A percentile compares a stretch with the other conserved stretches of the same genome.
Evolutionary conservation across 768 basidiomycete species (phyloP).

Genomic region (Cyclocybe cylindracea): DNA sequence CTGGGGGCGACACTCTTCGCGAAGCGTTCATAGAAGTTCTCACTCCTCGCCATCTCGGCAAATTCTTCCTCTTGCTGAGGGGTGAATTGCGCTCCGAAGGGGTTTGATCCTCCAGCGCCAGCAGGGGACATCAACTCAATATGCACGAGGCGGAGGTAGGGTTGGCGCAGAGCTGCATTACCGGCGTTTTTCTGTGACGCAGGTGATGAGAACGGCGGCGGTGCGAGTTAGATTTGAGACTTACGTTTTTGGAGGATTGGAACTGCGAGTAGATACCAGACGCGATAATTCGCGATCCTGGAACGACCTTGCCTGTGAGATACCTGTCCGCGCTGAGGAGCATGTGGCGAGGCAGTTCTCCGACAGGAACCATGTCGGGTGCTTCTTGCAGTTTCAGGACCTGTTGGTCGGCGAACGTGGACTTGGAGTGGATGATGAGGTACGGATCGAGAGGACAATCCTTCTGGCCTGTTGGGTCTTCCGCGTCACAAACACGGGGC

Average conservation of each 20-base stretch:
- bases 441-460: constrained; percentile 97
- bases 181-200: constrained; percentile 69
- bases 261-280: constrained; percentile 98
- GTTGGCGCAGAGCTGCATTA: constrained; percentile 88
- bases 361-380: constrained; percentile 99
- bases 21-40: constrained; percentile 91
- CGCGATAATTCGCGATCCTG: constrained; percentile 92
- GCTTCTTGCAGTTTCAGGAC: constrained; percentile 97
- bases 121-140: constrained; percentile 86
- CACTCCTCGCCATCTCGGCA: constrained; percentile 83
- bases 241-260: constrained; percentile 81
- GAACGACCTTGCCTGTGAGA: constrained; percentile 90
- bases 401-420: constrained; percentile 94
- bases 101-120: constrained; percentile 72
- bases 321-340: constrained; percentile 89
- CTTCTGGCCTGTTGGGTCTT: constrained; percentile 78
- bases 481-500: constrained; percentile 86
- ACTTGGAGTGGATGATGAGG: constrained; percentile 92
- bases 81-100: constrained; percentile 86
- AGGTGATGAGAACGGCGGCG: background rate
- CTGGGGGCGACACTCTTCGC: constrained; percentile 93
- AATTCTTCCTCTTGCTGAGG: constrained; percentile 99
- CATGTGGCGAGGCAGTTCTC: constrained; percentile 96
- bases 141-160: constrained; percentile 92
- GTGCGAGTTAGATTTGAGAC: constrained; percentile 17